These are phyloP conservation scores for sorghum (Sorghum bicolor) DNA, from an alignment of 176 grass and related monocot species.

Conservation along the genomic window Sorghum_bicolor_NCBIv3 NC_012871.2:77106001-77106500, in stretches of 20 bases:
- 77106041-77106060: background rate
- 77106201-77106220: conserved; percentile 35
- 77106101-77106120: conserved; percentile 3
- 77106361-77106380: conserved; percentile 10
- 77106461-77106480: conserved; percentile 53
- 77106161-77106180: conserved; percentile 35
- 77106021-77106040: background rate
- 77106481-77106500: conserved; percentile 70
- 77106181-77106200: conserved; percentile 29
- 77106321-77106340: background rate
- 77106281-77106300: background rate
- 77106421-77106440: conserved; percentile 67
- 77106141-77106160: background rate
- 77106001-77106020: background rate
- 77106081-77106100: background rate
- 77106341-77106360: background rate
- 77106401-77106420: conserved; percentile 62
- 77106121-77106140: background rate
- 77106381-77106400: conserved; percentile 64
- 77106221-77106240: conserved; percentile 39
- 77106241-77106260: conserved; percentile 28
- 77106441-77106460: conserved; percentile 52
- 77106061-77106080: conserved; percentile 7
- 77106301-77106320: background rate
- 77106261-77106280: conserved; percentile 29